Conservation (phyloP, 1,284 basidiomycete species). For the Rhodotorula sp. region DNA sequence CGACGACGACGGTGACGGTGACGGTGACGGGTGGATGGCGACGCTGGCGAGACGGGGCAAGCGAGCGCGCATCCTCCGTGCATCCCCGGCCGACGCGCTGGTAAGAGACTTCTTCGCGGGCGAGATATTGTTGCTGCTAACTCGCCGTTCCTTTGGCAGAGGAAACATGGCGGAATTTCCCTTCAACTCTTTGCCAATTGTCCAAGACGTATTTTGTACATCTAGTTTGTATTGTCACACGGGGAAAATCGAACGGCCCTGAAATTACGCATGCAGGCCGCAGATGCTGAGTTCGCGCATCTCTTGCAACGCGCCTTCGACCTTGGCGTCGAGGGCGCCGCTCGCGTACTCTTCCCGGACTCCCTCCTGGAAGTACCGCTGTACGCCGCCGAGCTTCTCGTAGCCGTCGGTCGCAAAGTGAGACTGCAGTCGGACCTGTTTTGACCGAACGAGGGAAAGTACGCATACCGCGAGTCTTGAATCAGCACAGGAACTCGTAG, state of each 20-base stretch:
- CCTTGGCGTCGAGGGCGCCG: slow-evolving; percentile 91
- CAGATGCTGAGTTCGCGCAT: slow-evolving; percentile 90
- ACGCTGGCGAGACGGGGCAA: slow-evolving; percentile 12
- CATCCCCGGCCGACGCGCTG: slow-evolving; percentile 14
- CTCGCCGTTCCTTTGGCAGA: too few relatives aligned
- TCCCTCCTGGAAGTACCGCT: slow-evolving; percentile 87
- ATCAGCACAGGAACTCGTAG: too few relatives aligned
- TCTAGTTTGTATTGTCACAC: neutral
- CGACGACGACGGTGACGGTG: slow-evolving; percentile 1
- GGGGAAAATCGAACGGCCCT: neutral
- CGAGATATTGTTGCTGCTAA: too few relatives aligned
- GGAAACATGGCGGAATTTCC: too few relatives aligned
- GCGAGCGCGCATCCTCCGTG: slow-evolving; percentile 32
- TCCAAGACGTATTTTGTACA: neutral
- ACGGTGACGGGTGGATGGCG: neutral
- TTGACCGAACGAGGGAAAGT: too few relatives aligned
- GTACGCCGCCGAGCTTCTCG: slow-evolving; percentile 94
- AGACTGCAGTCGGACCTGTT: slow-evolving; percentile 76
- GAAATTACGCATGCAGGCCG: slow-evolving; percentile 42
- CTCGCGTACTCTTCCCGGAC: slow-evolving; percentile 96
- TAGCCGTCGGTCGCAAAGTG: slow-evolving; percentile 61
- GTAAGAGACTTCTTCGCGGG: too few relatives aligned
- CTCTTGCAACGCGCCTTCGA: slow-evolving; percentile 88
- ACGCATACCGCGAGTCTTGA: too few relatives aligned
- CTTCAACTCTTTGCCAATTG: too few relatives aligned